Percentiles rank a stretch among this genome's conserved stretches.
phyloP scores from a whole-genome alignment of 371 early-diverging fungal species.

The Mucor ambiguus region DNA sequence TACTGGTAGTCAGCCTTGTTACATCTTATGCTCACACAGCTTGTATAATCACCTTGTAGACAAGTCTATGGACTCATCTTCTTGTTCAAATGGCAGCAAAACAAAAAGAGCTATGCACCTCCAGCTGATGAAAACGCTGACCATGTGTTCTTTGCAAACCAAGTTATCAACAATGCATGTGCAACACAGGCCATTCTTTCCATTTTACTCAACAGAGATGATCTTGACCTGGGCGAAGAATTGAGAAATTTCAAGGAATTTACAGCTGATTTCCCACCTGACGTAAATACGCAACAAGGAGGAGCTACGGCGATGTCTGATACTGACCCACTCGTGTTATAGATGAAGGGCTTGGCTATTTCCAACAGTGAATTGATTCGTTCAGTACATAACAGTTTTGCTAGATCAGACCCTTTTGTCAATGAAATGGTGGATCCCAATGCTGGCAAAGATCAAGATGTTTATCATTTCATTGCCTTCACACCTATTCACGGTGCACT shows the following conservation, averaged over 20 bases:
- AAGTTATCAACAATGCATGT: conserved; percentile 85
- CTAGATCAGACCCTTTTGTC: conserved; percentile 76
- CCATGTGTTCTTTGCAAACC: conserved; percentile 79
- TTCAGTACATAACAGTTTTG: conserved; percentile 85
- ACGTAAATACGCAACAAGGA: conserved; percentile 51
- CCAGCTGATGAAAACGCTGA: conserved; percentile 28
- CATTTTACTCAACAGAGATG: conserved; percentile 76
- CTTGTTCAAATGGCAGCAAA: conserved; percentile 88
- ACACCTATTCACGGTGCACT: conserved; percentile 78
- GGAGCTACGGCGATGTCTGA: too few relatives aligned
- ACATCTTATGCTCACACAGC: background rate
- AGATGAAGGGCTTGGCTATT: conserved; percentile 84
- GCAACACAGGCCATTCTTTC: conserved; percentile 94
- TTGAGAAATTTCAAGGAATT: conserved; percentile 80
- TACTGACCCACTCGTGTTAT: background rate
- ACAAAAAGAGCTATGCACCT: conserved; percentile 35
- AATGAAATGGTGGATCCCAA: conserved; percentile 63
- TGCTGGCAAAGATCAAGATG: conserved; percentile 73
- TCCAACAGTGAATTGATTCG: conserved; percentile 83
- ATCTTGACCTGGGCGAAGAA: conserved; percentile 75
- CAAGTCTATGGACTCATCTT: conserved; percentile 88
- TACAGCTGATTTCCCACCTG: conserved; percentile 77
- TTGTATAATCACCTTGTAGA: conserved; percentile 34
- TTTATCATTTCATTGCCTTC: conserved; percentile 90
- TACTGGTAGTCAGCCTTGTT: too few relatives aligned